A percentile compares a stretch with the other conserved stretches of the same genome.
phyloP scores from a whole-genome alignment of 345 rosid genomes.

The Toxicodendron radicans region DNA sequence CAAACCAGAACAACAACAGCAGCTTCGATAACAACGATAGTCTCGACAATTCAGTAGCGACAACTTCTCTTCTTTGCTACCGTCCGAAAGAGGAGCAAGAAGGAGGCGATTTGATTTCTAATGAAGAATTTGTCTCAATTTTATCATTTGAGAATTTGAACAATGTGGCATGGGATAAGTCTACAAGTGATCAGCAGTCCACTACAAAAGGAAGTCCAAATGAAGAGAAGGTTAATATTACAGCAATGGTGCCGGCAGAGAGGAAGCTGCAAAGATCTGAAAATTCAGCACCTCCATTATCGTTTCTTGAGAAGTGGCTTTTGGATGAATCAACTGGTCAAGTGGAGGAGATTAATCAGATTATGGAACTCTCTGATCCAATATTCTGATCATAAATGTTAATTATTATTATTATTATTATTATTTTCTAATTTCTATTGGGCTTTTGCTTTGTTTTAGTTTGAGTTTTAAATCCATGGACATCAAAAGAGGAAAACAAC shows the following conservation, averaged over 20 bases:
- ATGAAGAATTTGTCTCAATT: constrained; percentile 59
- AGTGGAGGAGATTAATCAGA: constrained; percentile 59
- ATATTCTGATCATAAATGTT: constrained; percentile 38
- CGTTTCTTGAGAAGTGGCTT: constrained; percentile 96
- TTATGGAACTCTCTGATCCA: constrained; percentile 54
- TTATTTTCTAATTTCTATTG: background rate
- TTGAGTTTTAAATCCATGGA: background rate
- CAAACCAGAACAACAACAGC: background rate
- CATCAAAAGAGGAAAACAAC: no score
- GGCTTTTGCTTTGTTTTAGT: constrained; percentile 18
- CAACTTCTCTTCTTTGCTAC: constrained; percentile 22
- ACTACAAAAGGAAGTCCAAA: constrained; percentile 27
- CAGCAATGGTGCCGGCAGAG: background rate
- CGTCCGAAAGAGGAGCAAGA: constrained; percentile 43
- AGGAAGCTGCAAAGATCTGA: constrained; percentile 32
- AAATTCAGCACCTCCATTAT: constrained; percentile 52
- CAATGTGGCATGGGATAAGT: constrained; percentile 45
- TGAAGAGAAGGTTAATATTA: constrained; percentile 17
- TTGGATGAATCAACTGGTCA: constrained; percentile 71
- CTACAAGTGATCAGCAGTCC: constrained; percentile 23
- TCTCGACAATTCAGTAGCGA: constrained; percentile 21
- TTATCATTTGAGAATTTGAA: constrained; percentile 55
- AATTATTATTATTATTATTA: no score
- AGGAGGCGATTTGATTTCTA: constrained; percentile 39
- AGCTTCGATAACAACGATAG: constrained; percentile 9